Percentiles rank a stretch among this genome's conserved stretches.
These are phyloP conservation scores for Monosporascus ibericus DNA, from an alignment of 2,329 filamentous ascomycete species.

Conservation along the genomic window DNA sequence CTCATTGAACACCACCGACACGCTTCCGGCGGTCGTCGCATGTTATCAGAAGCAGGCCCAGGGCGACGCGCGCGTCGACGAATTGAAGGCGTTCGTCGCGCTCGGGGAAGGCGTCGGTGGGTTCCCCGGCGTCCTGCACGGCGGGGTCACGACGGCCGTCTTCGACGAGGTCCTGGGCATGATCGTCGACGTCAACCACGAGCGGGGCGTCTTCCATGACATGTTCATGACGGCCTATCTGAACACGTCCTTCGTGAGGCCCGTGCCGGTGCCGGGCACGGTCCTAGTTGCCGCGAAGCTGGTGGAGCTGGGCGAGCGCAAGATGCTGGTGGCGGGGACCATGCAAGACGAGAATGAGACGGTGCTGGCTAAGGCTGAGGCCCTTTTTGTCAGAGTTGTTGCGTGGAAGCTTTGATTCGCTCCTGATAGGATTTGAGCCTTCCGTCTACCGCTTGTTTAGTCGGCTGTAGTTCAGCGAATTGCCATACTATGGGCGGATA, in stretches of 20 bases:
- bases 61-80: neutral
- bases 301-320: neutral
- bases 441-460: no score
- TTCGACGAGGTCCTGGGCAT: constrained; percentile 1
- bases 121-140: neutral
- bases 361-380: neutral
- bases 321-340: neutral
- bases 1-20: neutral
- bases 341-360: neutral
- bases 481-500: no score
- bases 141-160: neutral
- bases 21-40: neutral
- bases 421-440: no score
- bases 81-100: neutral
- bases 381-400: neutral
- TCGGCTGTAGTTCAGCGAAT: no score
- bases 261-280: neutral
- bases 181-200: neutral
- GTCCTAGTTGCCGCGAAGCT: neutral
- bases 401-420: neutral
- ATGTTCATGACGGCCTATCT: neutral
- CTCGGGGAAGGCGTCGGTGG: neutral
- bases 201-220: constrained; percentile 1
- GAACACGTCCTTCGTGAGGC: neutral
- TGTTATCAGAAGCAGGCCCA: neutral